A percentile compares a stretch with the other conserved stretches of the same genome.
phyloP scores from a whole-genome alignment of 169 alveolate genomes.

The Plasmodium gallinaceum region DNA sequence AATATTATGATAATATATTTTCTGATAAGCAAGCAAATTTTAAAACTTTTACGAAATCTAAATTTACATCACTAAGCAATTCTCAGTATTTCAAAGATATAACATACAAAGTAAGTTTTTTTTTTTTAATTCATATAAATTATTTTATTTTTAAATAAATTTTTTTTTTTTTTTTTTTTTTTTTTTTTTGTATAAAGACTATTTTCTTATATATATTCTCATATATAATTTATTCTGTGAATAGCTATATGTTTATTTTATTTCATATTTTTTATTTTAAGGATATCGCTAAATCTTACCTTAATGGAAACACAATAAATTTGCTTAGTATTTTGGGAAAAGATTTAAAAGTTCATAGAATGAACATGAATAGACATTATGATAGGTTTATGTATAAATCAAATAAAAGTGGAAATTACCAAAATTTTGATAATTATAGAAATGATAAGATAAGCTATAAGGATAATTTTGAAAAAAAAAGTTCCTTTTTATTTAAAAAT shows the following conservation, averaged over 20 bases:
- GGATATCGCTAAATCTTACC: constrained; percentile 7
- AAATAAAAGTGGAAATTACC: neutral
- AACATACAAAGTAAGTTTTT: constrained; percentile 34
- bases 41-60: constrained; percentile 51
- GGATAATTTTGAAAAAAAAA: neutral
- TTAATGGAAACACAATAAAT: neutral
- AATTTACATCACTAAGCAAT: constrained; percentile 48
- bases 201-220: neutral
- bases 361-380: neutral
- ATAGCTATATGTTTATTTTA: neutral
- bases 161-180: constrained; percentile 3
- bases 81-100: constrained; percentile 54
- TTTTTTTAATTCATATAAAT: neutral
- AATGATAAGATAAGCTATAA: neutral
- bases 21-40: constrained; percentile 28
- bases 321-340: constrained; percentile 6
- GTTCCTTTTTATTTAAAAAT: neutral
- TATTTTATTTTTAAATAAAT: neutral
- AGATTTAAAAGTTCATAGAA: neutral
- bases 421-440: neutral
- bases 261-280: neutral
- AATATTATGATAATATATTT: constrained; percentile 67
- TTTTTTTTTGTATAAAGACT: neutral
- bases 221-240: neutral
- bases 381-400: neutral